A percentile compares a stretch with the other conserved stretches of the same genome.
Evolutionary conservation across 352 stramenopile genomes (phyloP).

Genomic region (Phytophthora megakarya): DNA sequence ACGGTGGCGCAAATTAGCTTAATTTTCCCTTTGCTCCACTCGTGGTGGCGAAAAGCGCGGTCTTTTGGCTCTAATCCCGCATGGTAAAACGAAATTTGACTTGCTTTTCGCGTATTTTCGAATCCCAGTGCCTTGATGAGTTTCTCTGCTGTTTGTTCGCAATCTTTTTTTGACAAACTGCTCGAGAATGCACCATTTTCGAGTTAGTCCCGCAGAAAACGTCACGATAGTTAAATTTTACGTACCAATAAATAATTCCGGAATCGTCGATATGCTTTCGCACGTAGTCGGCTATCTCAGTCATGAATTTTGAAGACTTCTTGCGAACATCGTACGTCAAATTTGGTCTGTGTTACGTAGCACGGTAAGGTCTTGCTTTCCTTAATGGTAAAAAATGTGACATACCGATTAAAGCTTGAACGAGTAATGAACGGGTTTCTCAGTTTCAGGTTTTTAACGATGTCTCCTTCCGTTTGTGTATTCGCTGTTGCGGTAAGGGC

Average conservation of each 20-base stretch:
- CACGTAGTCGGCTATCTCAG: slow-evolving; percentile 80
- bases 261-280: slow-evolving; percentile 85
- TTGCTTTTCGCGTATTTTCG: slow-evolving; percentile 67
- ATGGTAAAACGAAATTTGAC: slow-evolving; percentile 86
- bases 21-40: slow-evolving; percentile 91
- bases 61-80: slow-evolving; percentile 78
- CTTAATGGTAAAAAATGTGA: background rate
- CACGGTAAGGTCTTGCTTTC: background rate
- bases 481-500: slow-evolving; percentile 89
- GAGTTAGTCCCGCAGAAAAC: background rate
- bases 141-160: slow-evolving; percentile 81
- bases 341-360: slow-evolving; percentile 56
- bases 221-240: background rate
- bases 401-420: slow-evolving; percentile 87
- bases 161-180: slow-evolving; percentile 90
- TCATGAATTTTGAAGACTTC: slow-evolving; percentile 82
- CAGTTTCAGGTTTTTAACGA: slow-evolving; percentile 78
- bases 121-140: slow-evolving; percentile 81
- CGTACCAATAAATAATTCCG: slow-evolving; percentile 90
- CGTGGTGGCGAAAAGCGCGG: slow-evolving; percentile 74
- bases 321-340: slow-evolving; percentile 86
- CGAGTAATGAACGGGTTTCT: slow-evolving; percentile 78
- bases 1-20: slow-evolving; percentile 90
- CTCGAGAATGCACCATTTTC: background rate
- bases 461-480: slow-evolving; percentile 81